Percentiles rank a stretch among this genome's conserved stretches.
Evolutionary conservation across 1,284 basidiomycete species (phyloP).

Genomic region (Singerocomus inundabilis): DNA sequence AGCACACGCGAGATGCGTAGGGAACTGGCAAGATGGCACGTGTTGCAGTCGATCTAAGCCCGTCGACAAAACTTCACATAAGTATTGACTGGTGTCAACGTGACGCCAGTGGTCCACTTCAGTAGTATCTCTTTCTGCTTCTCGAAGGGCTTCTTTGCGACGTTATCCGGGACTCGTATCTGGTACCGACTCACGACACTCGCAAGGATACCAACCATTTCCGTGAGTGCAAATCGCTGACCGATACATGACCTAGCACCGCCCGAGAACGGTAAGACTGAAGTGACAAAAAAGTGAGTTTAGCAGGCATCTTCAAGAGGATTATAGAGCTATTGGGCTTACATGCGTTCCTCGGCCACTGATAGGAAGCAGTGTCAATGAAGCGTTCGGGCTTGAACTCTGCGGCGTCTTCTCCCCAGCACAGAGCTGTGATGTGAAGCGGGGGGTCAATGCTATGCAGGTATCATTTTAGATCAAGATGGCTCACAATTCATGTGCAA

Average conservation of each 20-base stretch:
- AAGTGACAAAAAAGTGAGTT: not conserved
- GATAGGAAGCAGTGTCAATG: slow-evolving; percentile 39
- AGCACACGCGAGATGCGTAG: not conserved
- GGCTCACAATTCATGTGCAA: slow-evolving; percentile 38
- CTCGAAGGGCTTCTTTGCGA: slow-evolving; percentile 25
- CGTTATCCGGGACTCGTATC: slow-evolving; percentile 35
- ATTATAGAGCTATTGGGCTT: not conserved
- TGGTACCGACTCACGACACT: slow-evolving; percentile 30
- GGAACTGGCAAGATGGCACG: not conserved
- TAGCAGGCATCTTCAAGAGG: not conserved
- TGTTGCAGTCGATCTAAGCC: slow-evolving; percentile 2
- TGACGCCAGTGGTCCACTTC: slow-evolving; percentile 32
- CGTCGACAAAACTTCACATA: slow-evolving; percentile 23
- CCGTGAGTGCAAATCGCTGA: slow-evolving; percentile 32
- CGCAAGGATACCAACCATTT: slow-evolving; percentile 31
- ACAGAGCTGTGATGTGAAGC: slow-evolving; percentile 26
- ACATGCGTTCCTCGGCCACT: slow-evolving; percentile 40
- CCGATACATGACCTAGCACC: slow-evolving; percentile 44
- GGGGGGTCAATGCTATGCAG: not conserved
- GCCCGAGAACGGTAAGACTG: slow-evolving; percentile 39
- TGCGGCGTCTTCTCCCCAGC: slow-evolving; percentile 44
- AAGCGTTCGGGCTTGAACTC: slow-evolving; percentile 48
- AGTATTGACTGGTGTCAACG: slow-evolving; percentile 31
- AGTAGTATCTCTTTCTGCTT: slow-evolving; percentile 30
- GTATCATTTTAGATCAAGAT: not conserved